These are phyloP conservation scores for Yueomyces sinensis DNA, from an alignment of 805 yeast species.

Conservation along the genomic window DNA sequence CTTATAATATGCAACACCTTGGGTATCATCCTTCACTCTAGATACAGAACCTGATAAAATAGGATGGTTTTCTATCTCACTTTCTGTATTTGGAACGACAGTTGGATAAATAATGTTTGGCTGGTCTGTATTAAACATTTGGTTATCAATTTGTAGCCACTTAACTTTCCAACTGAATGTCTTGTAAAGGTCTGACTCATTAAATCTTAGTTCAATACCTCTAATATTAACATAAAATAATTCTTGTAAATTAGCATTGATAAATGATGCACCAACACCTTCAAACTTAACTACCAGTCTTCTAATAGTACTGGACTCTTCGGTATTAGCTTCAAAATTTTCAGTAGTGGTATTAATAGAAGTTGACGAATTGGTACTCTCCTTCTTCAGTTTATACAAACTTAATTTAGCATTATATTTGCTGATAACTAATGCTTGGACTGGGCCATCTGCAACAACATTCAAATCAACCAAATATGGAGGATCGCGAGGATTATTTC, in stretches of 20 bases:
- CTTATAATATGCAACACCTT: conserved; percentile 82
- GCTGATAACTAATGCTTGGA: conserved; percentile 75
- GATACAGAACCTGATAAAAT: conserved; percentile 78
- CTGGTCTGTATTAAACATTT: conserved; percentile 72
- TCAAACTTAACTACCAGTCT: conserved; percentile 50
- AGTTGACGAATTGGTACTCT: conserved; percentile 17
- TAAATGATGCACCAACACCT: conserved; percentile 80
- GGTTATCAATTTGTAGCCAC: conserved; percentile 94
- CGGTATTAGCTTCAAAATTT: conserved; percentile 36
- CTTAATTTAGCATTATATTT: conserved; percentile 71
- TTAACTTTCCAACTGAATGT: conserved; percentile 68
- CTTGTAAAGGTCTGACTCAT: conserved; percentile 75
- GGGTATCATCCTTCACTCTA: conserved; percentile 73
- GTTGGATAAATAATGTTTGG: conserved; percentile 87
- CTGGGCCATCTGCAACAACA: conserved; percentile 93
- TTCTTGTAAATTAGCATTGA: conserved; percentile 61
- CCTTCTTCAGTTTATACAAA: conserved; percentile 41
- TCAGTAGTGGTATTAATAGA: conserved; percentile 27
- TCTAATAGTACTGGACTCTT: conserved; percentile 24
- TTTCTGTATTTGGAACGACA: conserved; percentile 70
- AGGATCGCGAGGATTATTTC: conserved; percentile 25
- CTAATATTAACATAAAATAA: conserved; percentile 69
- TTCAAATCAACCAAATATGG: conserved; percentile 64
- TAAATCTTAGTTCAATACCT: conserved; percentile 70
- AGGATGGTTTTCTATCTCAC: conserved; percentile 82